These are phyloP conservation scores for Rossbeevera mucosa DNA, from an alignment of 768 basidiomycete species.

Conservation along the genomic window DNA sequence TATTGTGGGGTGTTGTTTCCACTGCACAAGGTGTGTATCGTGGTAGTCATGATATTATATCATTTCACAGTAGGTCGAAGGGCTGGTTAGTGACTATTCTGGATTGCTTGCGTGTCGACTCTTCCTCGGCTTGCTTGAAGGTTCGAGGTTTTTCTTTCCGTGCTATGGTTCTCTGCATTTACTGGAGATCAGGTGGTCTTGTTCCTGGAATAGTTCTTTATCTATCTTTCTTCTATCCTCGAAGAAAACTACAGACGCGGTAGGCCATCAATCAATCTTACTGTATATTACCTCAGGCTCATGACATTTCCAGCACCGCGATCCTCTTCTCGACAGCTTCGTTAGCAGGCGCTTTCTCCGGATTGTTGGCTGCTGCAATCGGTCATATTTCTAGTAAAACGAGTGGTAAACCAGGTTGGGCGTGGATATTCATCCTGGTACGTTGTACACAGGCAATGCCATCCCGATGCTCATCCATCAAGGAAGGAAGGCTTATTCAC, in stretches of 20 bases:
- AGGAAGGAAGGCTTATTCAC: slow-evolving; percentile 59
- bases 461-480: not conserved
- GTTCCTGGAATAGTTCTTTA: slow-evolving; percentile 56
- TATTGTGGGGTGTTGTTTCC: slow-evolving; percentile 60
- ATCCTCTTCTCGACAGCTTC: slow-evolving; percentile 42
- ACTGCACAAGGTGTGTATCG: slow-evolving; percentile 48
- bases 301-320: slow-evolving; percentile 31
- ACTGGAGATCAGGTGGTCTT: slow-evolving; percentile 42
- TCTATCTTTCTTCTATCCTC: slow-evolving; percentile 46
- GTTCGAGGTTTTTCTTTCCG: slow-evolving; percentile 31
- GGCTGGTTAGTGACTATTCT: slow-evolving; percentile 44
- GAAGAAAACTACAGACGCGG: slow-evolving; percentile 21
- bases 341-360: slow-evolving; percentile 58
- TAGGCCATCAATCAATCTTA: not conserved
- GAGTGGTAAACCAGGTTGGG: slow-evolving; percentile 52
- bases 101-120: slow-evolving; percentile 50
- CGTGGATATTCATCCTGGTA: slow-evolving; percentile 57
- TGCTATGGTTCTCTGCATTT: not conserved
- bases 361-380: slow-evolving; percentile 59
- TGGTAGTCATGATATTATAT: not conserved
- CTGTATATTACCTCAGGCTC: slow-evolving; percentile 1
- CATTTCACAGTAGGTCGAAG: slow-evolving; percentile 22
- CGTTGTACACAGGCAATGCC: not conserved
- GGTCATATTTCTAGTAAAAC: slow-evolving; percentile 47
- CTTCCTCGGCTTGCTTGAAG: slow-evolving; percentile 55